Conservation (phyloP, 2,329 filamentous ascomycete species). For the Botryotinia globosa region DNA sequence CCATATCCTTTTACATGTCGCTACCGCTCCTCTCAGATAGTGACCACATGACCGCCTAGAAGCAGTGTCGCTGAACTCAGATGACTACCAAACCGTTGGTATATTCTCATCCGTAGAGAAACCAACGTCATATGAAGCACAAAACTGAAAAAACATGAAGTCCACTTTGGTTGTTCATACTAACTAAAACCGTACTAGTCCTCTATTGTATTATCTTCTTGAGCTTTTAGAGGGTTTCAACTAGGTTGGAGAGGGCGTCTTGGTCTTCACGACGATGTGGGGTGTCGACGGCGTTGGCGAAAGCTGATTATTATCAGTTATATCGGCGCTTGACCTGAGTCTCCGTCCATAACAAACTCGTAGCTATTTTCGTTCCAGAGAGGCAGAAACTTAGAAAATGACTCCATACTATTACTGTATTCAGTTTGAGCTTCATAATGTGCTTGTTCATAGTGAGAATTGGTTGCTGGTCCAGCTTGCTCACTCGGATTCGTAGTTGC, state of each 20-base stretch:
- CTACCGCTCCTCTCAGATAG: not conserved
- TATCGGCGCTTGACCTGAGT: not conserved
- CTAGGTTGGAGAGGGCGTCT: accelerated
- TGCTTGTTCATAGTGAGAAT: not conserved
- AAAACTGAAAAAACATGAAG: not conserved
- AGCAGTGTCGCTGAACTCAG: not conserved
- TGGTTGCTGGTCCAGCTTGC: not conserved
- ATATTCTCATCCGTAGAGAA: not conserved
- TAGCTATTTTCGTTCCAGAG: not conserved
- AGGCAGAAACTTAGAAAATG: not conserved
- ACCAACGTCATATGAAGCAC: not conserved
- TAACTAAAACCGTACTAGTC: not conserved
- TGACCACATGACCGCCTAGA: not conserved
- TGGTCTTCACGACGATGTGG: not conserved
- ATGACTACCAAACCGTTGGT: not conserved
- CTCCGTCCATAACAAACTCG: accelerated
- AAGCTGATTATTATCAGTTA: not conserved
- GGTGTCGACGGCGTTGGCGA: not conserved
- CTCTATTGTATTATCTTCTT: not conserved
- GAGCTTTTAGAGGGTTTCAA: not conserved
- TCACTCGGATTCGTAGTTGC: not conserved
- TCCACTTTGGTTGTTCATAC: not conserved
- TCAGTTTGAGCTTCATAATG: not conserved
- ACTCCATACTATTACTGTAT: too few species aligned
- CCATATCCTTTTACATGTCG: not conserved